Percentiles rank a stretch among this genome's conserved stretches.
These are phyloP conservation scores for Prunus salicina DNA, from an alignment of 306 rosid species.

Conservation along the genomic window DNA sequence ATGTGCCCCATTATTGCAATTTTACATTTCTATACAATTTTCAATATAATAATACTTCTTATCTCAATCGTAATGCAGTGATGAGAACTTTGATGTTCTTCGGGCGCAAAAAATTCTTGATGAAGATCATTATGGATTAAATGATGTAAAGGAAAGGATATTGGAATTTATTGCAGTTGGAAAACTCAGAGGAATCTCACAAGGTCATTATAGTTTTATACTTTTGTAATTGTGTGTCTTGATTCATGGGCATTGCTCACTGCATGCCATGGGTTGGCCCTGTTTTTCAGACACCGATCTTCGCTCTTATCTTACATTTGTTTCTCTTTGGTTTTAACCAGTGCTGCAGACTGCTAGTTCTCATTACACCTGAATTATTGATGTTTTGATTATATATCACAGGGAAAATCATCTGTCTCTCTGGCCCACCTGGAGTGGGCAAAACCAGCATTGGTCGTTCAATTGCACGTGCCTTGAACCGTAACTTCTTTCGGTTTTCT, in stretches of 20 bases:
- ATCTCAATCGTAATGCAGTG: conserved; percentile 45
- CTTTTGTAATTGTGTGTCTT: background rate
- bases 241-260: conserved; percentile 5
- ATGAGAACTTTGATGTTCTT: conserved; percentile 89
- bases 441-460: conserved; percentile 99
- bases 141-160: conserved; percentile 96
- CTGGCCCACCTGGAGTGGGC: conserved; percentile 99
- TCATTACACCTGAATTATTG: background rate
- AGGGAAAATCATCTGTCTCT: conserved; percentile 96
- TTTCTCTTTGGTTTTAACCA: background rate
- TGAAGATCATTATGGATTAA: conserved; percentile 96
- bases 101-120: conserved; percentile 87
- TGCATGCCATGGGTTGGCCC: background rate
- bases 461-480: conserved; percentile 95
- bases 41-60: background rate
- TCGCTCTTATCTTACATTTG: conserved; percentile 2
- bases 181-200: conserved; percentile 90
- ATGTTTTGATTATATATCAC: conserved; percentile 10
- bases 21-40: background rate
- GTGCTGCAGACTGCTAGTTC: background rate
- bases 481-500: conserved; percentile 89
- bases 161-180: conserved; percentile 98
- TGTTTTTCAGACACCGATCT: conserved; percentile 7
- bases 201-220: conserved; percentile 53
- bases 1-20: background rate